Conservation (phyloP, 164 flowering plant genomes). For the Pachysandra terminalis region DNA sequence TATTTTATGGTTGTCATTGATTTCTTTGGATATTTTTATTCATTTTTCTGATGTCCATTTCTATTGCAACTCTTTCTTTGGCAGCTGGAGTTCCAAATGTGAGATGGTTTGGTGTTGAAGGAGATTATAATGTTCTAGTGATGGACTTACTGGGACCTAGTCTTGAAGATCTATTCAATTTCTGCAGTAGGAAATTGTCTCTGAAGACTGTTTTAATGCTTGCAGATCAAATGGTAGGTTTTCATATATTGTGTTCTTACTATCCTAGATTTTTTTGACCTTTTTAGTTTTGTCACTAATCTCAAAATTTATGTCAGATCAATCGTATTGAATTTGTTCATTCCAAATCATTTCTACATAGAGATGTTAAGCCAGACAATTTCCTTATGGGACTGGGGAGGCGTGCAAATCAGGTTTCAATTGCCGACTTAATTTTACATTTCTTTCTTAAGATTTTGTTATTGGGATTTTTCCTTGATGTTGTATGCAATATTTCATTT, state of each 20-base stretch:
- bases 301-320: conserved; percentile 36
- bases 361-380: conserved; percentile 89
- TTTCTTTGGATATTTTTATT: background rate
- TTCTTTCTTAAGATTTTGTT: background rate
- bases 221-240: conserved; percentile 85
- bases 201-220: conserved; percentile 91
- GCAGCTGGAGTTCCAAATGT: conserved; percentile 91
- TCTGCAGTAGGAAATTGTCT: conserved; percentile 82
- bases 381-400: conserved; percentile 93
- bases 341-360: conserved; percentile 71
- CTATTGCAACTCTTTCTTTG: conserved; percentile 13
- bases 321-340: conserved; percentile 89
- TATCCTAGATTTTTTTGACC: background rate
- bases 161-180: conserved; percentile 90
- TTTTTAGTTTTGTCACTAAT: background rate
- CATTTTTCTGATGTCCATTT: conserved; percentile 2
- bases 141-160: conserved; percentile 96
- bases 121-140: conserved; percentile 87
- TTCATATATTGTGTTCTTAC: background rate
- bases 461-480: conserved; percentile 2
- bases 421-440: background rate
- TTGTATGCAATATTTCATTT: conserved; percentile 10
- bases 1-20: background rate
- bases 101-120: conserved; percentile 93
- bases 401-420: conserved; percentile 78